A percentile compares a stretch with the other conserved stretches of the same genome.
These are phyloP conservation scores for Trichoderma sp. DNA, from an alignment of 2,329 filamentous ascomycete genomes.

Conservation along the genomic window DNA sequence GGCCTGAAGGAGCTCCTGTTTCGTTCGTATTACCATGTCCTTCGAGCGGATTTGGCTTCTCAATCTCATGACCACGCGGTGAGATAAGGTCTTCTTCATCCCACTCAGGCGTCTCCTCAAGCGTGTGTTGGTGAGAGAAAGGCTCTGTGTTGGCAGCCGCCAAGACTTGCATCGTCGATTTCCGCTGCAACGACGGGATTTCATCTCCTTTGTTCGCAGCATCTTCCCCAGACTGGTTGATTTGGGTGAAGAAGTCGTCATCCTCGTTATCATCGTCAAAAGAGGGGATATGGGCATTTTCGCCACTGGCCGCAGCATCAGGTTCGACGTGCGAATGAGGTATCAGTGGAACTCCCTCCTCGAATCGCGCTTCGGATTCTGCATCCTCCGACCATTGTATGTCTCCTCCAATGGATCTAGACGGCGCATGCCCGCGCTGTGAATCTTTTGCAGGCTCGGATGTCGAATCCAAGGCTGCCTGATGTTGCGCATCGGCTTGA, in stretches of 20 bases:
- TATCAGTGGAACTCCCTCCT: slow-evolving; percentile 68
- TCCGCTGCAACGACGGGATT: slow-evolving; percentile 53
- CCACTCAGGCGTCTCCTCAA: slow-evolving; percentile 33
- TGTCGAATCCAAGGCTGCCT: slow-evolving; percentile 16
- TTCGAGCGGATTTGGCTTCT: not conserved
- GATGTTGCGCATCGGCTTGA: slow-evolving; percentile 22
- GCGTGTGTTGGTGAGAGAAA: slow-evolving; percentile 31
- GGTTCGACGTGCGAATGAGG: slow-evolving; percentile 31
- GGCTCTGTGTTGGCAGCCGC: slow-evolving; percentile 44
- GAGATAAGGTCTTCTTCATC: slow-evolving; percentile 29
- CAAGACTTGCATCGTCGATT: slow-evolving; percentile 68
- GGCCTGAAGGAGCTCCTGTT: slow-evolving; percentile 35
- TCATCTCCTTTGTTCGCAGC: slow-evolving; percentile 21
- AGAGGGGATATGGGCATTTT: slow-evolving; percentile 21
- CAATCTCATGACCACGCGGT: slow-evolving; percentile 19
- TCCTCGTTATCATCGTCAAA: slow-evolving; percentile 52
- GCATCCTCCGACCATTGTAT: slow-evolving; percentile 41
- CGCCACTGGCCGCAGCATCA: not conserved
- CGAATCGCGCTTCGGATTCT: slow-evolving; percentile 58
- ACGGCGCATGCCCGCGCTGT: slow-evolving; percentile 28
- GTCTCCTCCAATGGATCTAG: slow-evolving; percentile 45
- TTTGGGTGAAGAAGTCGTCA: slow-evolving; percentile 62
- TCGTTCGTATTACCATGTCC: not conserved
- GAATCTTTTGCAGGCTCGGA: slow-evolving; percentile 19
- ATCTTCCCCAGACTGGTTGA: slow-evolving; percentile 33